Conservation (phyloP, 169 alveolate species). For the Cryptosporidium viatorum region DNA sequence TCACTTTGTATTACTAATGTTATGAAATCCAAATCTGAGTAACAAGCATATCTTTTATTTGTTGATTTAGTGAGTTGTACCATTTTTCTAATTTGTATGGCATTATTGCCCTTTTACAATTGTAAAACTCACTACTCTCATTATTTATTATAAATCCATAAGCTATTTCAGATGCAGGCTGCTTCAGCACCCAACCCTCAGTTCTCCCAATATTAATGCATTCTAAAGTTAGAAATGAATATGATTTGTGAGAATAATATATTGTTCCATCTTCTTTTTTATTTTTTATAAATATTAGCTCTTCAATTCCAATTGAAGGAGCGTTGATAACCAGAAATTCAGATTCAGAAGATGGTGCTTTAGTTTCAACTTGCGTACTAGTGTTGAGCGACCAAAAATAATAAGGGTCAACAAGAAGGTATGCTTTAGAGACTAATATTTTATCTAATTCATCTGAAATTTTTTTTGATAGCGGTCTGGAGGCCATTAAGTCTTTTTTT, state of each 20-base stretch:
- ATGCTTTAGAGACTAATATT: conserved; percentile 14
- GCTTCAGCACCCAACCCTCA: conserved; percentile 44
- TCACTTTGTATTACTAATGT: too few relatives aligned
- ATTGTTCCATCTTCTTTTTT: background rate
- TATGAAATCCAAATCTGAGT: conserved; percentile 52
- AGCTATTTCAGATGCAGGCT: conserved; percentile 41
- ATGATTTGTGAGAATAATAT: conserved; percentile 10
- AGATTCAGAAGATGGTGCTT: conserved; percentile 9
- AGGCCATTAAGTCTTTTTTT: background rate
- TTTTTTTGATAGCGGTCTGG: background rate
- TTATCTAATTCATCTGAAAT: background rate
- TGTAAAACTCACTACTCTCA: background rate
- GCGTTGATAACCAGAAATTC: conserved; percentile 45
- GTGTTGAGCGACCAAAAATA: conserved; percentile 54
- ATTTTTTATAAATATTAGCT: conserved; percentile 22
- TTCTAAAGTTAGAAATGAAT: conserved; percentile 5
- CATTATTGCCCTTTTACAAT: background rate
- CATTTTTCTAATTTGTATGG: conserved; percentile 34
- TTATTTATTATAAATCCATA: conserved; percentile 3
- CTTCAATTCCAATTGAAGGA: conserved; percentile 59
- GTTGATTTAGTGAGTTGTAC: conserved; percentile 48
- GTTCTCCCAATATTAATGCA: conserved; percentile 17
- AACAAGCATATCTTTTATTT: conserved; percentile 57
- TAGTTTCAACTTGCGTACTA: conserved; percentile 35
- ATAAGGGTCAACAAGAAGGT: conserved; percentile 31